phyloP scores from a whole-genome alignment of 2,329 filamentous ascomycete genomes.

The Ophiostoma sp. region DNA sequence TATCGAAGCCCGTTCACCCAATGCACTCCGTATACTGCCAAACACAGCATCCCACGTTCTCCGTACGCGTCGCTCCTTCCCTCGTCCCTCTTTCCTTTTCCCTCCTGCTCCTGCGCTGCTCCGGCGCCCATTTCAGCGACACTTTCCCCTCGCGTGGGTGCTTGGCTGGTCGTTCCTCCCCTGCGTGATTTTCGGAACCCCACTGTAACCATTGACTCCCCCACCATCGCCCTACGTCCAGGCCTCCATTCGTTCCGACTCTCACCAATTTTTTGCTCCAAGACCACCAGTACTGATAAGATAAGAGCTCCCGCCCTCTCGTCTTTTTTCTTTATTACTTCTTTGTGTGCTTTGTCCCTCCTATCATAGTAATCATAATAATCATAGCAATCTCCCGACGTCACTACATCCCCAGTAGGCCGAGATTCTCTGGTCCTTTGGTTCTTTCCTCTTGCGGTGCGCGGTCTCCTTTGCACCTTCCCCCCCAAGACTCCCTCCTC shows the following conservation, averaged over 20 bases:
- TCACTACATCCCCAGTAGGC: constrained; percentile 9
- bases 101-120: not conserved
- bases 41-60: too few relatives aligned
- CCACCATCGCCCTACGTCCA: constrained; percentile 14
- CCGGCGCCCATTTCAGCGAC: constrained; percentile 22
- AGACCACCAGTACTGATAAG: constrained; percentile 29
- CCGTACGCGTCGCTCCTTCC: constrained; percentile 8
- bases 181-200: constrained; percentile 25
- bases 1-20: not conserved
- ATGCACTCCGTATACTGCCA: not conserved
- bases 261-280: not conserved
- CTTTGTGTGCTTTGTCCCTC: not conserved
- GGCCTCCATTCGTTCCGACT: not conserved
- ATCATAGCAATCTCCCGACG: constrained; percentile 14
- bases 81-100: not conserved
- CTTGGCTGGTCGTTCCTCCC: constrained; percentile 22
- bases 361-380: not conserved
- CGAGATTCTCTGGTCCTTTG: not conserved
- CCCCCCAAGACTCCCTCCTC: not conserved
- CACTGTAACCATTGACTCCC: constrained; percentile 21
- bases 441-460: not conserved
- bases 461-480: constrained; percentile 6
- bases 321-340: constrained; percentile 6
- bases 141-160: constrained; percentile 21
- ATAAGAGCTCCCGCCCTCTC: constrained; percentile 28